Base-by-base conservation (phyloP, 192 early-diverging fungal genomes). In the Entomortierella beljakovae region DNA sequence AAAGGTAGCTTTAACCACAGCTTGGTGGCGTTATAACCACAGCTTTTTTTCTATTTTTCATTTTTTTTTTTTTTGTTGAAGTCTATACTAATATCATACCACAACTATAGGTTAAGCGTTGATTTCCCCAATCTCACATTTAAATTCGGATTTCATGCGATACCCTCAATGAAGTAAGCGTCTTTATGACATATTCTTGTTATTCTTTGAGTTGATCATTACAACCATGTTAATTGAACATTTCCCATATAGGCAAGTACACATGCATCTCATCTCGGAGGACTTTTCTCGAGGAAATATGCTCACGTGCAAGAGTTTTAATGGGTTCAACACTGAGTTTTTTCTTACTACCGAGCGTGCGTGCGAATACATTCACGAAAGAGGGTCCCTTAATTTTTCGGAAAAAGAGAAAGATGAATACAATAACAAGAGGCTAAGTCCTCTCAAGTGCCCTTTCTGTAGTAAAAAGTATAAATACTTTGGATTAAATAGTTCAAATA, bases 101-200 rank as follows among this genome's bases (percentile, higher is more conserved):
- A 43, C 18, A 13, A 43, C n/a, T 15, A 1, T 38, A 82, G 80
- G 11, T 37, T 76, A 42, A 68, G 61, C 37, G 49, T 28, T 28
- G 71, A 61, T 38, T 62, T 50, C 18, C 66, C 69, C 6, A 31
- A 68, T 51, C 50, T 67, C 3, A 34, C 54, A 8, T 87, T 90
- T 60, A 83, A 80, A n/a, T 80, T 80, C 50, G 90, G 90, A 9
- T 89, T 92, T 62, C 90, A 92, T 54, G 80, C 81, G 1, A 34
- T 92, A 15, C 88, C 88, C 0, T 86, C 85, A 29, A 88, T 92
- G 86, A 70, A 61, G 85, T 86, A 58, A 32, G 70, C 40, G 8
- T 26, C 29, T 28, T 32, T 15, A 53, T 10, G 25, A 53, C 6
- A 10, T 3, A 1, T 1, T 53, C 51, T 53, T 52, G 51, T 8